Base-by-base conservation (phyloP, 2,329 filamentous ascomycete genomes). In the Fusarium foetens region DNA sequence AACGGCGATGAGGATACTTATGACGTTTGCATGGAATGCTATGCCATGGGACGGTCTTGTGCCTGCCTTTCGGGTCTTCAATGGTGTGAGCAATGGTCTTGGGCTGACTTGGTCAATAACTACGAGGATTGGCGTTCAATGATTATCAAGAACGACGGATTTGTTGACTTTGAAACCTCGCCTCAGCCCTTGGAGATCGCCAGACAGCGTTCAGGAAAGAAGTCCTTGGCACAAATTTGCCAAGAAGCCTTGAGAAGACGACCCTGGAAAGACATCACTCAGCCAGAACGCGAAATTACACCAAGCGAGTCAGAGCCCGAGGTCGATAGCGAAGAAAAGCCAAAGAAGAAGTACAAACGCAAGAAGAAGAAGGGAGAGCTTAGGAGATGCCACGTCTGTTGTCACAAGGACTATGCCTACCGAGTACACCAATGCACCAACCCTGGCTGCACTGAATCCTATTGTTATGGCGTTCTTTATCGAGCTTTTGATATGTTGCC, bases 21-120 rank as follows among this genome's bases (percentile, higher is more conserved):
- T 79, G 96, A 99, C 80, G 88, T 99, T 27, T 99, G 96, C 78
- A 95, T 99, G 93, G 96, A 99, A 75, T 99, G 96, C 79, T 99
- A 97, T 78, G 93, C 91, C n/a, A 97, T 98, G 93, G 96, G 96
- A 27, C 90, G 96, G 57, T 97, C 95, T 49, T 99, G 96, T 79
- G 90, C 89, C 6, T 99, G 96, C 78, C 88, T 97, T 55, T 97
- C 95, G 7, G 91, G 90, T 25, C 87, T 97, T 16, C 90, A 89
- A 68, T 99, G 95, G 95, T 94, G 94, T 55, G 95, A 99, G 79
- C 96, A 98, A 79, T 98, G 95, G 87, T 85, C 89, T 17, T 98
- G 95, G 95, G 87, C 90, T 45, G 90, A 94, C 19, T 85, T 99
- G 16, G 86, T 90, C 1, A 85, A 90, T 55, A 92, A 93, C 66